Conservation (phyloP, 441 rosid genomes). For the Rhodomyrtus psidioides region DNA sequence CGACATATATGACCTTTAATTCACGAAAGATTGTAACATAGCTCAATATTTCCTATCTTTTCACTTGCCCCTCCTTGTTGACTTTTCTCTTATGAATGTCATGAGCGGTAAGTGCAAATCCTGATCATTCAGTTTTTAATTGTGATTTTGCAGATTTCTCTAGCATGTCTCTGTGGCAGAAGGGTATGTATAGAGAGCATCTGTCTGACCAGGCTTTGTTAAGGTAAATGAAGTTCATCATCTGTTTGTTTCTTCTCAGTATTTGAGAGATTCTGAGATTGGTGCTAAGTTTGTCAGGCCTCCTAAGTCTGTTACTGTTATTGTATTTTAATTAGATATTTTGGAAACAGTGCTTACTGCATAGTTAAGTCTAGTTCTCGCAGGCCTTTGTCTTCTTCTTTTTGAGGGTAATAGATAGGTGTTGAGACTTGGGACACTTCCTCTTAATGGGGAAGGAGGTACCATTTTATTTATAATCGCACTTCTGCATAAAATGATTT, state of each 20-base stretch:
- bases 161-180: conserved; percentile 10
- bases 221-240: conserved; percentile 18
- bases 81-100: not conserved
- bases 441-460: not conserved
- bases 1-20: not conserved
- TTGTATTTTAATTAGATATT: not conserved
- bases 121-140: not conserved
- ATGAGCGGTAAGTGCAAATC: not conserved
- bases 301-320: not conserved
- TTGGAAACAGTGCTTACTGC: not conserved
- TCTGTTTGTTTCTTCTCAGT: not conserved
- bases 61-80: not conserved
- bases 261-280: not conserved
- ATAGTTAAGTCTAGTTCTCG: not conserved
- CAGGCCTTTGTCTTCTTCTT: not conserved
- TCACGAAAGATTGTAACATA: not conserved
- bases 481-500: not conserved
- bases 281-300: not conserved
- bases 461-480: not conserved
- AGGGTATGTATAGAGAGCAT: conserved; percentile 2
- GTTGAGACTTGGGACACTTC: not conserved
- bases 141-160: conserved; percentile 28
- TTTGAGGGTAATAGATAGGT: not conserved
- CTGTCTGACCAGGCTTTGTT: conserved; percentile 13
- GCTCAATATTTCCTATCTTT: not conserved